Base-by-base conservation (phyloP, 352 stramenopile species). In the Plasmopara viticola region DNA sequence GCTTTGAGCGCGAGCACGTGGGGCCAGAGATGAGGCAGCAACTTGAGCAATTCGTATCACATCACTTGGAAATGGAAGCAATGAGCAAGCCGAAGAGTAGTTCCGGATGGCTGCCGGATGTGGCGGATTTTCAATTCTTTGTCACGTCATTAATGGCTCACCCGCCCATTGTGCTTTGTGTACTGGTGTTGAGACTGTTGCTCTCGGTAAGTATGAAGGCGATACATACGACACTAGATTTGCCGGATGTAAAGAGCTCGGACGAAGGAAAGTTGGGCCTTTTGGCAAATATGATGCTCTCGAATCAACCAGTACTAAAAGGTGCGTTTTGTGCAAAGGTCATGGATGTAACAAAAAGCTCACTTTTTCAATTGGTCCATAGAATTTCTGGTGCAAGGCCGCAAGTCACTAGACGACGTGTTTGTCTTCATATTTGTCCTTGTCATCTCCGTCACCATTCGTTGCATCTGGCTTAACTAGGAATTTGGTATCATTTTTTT, bases 371-470 rank as follows among this genome's bases (percentile, higher is more conserved):
- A 53, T 47, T 55, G 10, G 6, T 46, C 30, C 44, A 45, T 42
- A 87, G 76, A 66, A n/a, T 85, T 86, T 49, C 41, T 87, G 37
- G 64, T 74, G 44, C 81, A 85, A 59, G 55, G 69, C 7, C 78
- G 76, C 57, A 87, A 90, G 64, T 74, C 72, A 42, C 45, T 85
- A 25, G 78, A 90, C 58, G 78, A 90, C 45, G 63, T 86, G 20
- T 86, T 86, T 44, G 66, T 90, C 48, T 90, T 90, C 51, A 63
- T 90, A 46, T 90, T 84, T 58, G 63, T 56, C 38, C 59, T 90
- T 8, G 62, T 90, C 17, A 28, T 87, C 40, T 57, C 58, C 8
- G 58, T 85, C 39, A 70, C 76, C 15, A 51, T 65, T 5, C 74
- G 75, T 29, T 67, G 64, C 17, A 67, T 81, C 52, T 83, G 70